Evolutionary conservation across 352 stramenopile species (phyloP).

Genomic region (Pythium phragmitis): DNA sequence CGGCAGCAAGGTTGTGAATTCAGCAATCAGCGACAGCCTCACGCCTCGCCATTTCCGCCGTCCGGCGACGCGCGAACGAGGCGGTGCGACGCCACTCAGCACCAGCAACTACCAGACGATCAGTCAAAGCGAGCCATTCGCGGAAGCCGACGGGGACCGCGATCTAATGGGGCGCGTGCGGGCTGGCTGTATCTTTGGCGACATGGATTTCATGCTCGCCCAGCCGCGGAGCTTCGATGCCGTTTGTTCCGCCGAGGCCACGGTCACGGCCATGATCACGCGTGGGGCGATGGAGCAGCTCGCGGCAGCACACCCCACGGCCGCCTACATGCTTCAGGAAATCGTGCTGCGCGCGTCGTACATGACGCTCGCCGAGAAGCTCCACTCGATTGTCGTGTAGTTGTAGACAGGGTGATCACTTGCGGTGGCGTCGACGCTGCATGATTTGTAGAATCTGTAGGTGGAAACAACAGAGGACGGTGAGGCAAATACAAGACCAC

Average conservation of each 20-base stretch:
- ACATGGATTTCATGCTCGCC: constrained; percentile 63
- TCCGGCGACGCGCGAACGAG: constrained; percentile 7
- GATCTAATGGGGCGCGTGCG: constrained; percentile 53
- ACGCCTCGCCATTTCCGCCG: constrained; percentile 21
- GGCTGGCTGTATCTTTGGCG: constrained; percentile 59
- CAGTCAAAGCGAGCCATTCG: constrained; percentile 11
- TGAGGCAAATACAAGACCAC: not conserved
- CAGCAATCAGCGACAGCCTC: constrained; percentile 20
- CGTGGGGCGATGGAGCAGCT: constrained; percentile 36
- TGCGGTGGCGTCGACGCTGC: constrained; percentile 40
- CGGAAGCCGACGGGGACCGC: constrained; percentile 22
- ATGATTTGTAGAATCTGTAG: constrained; percentile 61
- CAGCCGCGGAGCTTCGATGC: constrained; percentile 51
- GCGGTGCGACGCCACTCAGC: not conserved
- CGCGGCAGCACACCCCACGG: constrained; percentile 25
- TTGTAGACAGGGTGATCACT: constrained; percentile 4
- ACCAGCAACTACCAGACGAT: constrained; percentile 1
- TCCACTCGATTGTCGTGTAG: constrained; percentile 37
- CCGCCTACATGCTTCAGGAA: constrained; percentile 52
- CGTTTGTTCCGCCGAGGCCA: constrained; percentile 35
- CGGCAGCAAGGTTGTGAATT: constrained; percentile 8
- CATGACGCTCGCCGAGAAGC: constrained; percentile 54
- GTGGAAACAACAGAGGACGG: not conserved
- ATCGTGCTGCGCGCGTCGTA: constrained; percentile 56
- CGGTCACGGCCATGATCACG: constrained; percentile 42